phyloP scores from a whole-genome alignment of 768 basidiomycete species.

The Mycena galopus region DNA sequence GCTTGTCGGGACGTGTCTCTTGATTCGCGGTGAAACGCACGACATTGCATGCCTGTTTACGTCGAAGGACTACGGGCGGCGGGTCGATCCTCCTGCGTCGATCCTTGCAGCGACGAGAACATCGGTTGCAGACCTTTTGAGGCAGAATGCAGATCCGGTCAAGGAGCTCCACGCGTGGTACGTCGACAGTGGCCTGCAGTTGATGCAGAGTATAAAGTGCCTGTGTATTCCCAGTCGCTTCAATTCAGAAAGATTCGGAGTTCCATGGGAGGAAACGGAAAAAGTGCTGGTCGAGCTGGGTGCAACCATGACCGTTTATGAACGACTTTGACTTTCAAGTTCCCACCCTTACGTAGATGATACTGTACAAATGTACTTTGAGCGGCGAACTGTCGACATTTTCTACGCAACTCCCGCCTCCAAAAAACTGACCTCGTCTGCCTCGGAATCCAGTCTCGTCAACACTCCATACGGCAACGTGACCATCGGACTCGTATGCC shows the following conservation, averaged over 20 bases:
- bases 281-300: slow-evolving; percentile 49
- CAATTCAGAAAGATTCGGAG: slow-evolving; percentile 60
- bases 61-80: slow-evolving; percentile 53
- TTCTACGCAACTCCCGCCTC: too few relatives aligned
- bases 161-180: slow-evolving; percentile 57
- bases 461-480: too few relatives aligned
- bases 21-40: slow-evolving; percentile 50
- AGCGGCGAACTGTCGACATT: too few relatives aligned
- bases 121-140: slow-evolving; percentile 50
- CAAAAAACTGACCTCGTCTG: too few relatives aligned
- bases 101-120: slow-evolving; percentile 52
- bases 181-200: too few relatives aligned
- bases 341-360: too few relatives aligned
- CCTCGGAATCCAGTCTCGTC: too few relatives aligned
- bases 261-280: slow-evolving; percentile 56
- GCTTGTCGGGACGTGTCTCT: slow-evolving; percentile 53
- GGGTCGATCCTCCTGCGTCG: slow-evolving; percentile 51
- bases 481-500: too few relatives aligned
- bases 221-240: slow-evolving; percentile 48
- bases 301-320: slow-evolving; percentile 52
- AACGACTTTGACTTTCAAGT: slow-evolving; percentile 35
- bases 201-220: not conserved
- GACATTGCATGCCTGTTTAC: slow-evolving; percentile 59
- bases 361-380: too few relatives aligned
- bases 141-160: slow-evolving; percentile 44